Evolutionary conservation across 768 basidiomycete genomes (phyloP).

Genomic region (Solioccasus polychromus): DNA sequence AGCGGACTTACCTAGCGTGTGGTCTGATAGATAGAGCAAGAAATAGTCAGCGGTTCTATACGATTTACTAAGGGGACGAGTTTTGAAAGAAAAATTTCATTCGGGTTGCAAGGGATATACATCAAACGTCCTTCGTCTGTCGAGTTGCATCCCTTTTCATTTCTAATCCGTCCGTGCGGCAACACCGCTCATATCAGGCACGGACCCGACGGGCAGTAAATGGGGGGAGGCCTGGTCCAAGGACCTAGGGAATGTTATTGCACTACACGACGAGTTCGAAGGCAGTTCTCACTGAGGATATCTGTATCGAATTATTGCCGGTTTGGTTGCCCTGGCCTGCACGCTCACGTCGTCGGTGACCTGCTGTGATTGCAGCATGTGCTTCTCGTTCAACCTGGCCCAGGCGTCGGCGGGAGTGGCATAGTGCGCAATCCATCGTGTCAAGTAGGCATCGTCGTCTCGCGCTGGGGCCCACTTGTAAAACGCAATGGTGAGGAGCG

Average conservation of each 20-base stretch:
- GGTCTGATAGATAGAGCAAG: too few relatives aligned
- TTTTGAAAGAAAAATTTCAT: too few relatives aligned
- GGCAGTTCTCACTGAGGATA: conserved; percentile 67
- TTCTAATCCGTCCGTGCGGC: conserved; percentile 33
- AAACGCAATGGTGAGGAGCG: conserved; percentile 48
- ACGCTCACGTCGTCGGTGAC: conserved; percentile 40
- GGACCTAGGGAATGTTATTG: conserved; percentile 35
- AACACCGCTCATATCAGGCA: conserved; percentile 34
- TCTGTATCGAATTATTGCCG: conserved; percentile 56
- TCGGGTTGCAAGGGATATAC: too few relatives aligned
- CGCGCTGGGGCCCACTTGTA: conserved; percentile 71
- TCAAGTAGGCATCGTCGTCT: conserved; percentile 59
- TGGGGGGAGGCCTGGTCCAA: conserved; percentile 63
- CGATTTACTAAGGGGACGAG: too few relatives aligned
- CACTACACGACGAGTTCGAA: neutral
- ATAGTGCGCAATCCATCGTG: conserved; percentile 63
- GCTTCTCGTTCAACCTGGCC: conserved; percentile 53
- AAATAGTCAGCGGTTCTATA: too few relatives aligned
- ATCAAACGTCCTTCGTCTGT: too few relatives aligned
- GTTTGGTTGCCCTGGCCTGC: conserved; percentile 41
- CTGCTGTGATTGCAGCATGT: conserved; percentile 45
- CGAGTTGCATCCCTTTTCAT: too few relatives aligned
- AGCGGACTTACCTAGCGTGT: too few relatives aligned
- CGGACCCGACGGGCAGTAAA: conserved; percentile 53
- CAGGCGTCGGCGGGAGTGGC: conserved; percentile 51